Conservation (phyloP, 768 basidiomycete species). For the Ramaria sp. region DNA sequence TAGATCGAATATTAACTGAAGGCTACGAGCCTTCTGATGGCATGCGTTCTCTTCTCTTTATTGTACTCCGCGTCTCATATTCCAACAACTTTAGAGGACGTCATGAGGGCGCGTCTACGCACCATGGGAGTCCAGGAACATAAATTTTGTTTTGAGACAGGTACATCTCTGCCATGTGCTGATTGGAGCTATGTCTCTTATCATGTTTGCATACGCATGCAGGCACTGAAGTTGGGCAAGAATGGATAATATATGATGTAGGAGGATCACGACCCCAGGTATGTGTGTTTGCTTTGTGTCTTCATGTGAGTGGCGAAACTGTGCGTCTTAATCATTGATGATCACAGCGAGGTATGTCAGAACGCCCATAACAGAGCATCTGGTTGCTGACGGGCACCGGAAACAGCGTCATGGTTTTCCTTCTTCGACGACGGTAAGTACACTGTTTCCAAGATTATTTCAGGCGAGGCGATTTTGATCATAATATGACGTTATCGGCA, state of each 20-base stretch:
- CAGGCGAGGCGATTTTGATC: neutral
- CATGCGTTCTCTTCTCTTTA: conserved; percentile 24
- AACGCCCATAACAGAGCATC: neutral
- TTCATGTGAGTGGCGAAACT: conserved; percentile 2
- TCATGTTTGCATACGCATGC: neutral
- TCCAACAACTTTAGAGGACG: conserved; percentile 27
- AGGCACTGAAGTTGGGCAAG: conserved; percentile 2
- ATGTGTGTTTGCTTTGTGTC: conserved; percentile 19
- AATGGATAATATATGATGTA: conserved; percentile 9
- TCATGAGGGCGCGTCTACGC: conserved; percentile 62
- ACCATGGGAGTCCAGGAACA: conserved; percentile 73
- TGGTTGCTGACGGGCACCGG: neutral
- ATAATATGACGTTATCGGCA: neutral
- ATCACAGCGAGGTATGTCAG: neutral
- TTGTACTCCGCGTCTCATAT: neutral
- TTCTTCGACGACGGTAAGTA: conserved; percentile 10
- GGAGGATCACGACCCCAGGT: conserved; percentile 8
- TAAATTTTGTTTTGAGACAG: conserved; percentile 40
- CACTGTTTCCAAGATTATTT: no score
- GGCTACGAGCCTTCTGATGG: conserved; percentile 44
- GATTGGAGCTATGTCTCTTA: no score
- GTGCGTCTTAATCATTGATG: no score
- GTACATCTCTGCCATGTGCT: neutral
- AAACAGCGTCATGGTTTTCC: conserved; percentile 5
- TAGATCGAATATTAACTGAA: conserved; percentile 54